These are phyloP conservation scores for Vitis hybrid DNA, from an alignment of 177 flowering plant genomes.

Conservation along the genomic window DNA sequence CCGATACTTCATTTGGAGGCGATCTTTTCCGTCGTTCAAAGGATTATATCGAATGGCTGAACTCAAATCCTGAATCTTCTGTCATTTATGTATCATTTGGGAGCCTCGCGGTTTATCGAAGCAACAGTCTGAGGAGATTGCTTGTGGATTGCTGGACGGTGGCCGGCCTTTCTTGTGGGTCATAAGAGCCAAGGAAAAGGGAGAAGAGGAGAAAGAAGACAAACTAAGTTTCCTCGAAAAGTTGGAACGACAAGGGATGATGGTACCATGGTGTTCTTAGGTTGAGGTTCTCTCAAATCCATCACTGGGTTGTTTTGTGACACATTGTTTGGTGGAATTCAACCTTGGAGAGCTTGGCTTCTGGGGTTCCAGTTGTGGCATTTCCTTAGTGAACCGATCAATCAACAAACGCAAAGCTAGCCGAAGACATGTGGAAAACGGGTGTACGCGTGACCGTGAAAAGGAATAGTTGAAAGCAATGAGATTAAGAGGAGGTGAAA, in stretches of 20 bases:
- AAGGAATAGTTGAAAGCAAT: constrained; percentile 27
- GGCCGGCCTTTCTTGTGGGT: constrained; percentile 57
- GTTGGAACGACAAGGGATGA: constrained; percentile 27
- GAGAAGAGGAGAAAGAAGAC: background rate
- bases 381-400: constrained; percentile 38
- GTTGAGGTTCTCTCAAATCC: constrained; percentile 43
- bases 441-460: constrained; percentile 24
- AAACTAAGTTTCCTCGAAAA: constrained; percentile 15
- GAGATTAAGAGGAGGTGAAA: constrained; percentile 20
- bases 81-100: constrained; percentile 63
- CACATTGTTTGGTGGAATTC: constrained; percentile 75
- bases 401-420: constrained; percentile 27
- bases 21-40: constrained; percentile 25
- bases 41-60: constrained; percentile 39
- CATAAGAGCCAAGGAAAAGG: constrained; percentile 11
- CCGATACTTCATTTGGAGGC: constrained; percentile 23
- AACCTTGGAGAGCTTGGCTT: constrained; percentile 36
- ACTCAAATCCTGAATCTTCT: constrained; percentile 27
- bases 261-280: constrained; percentile 58
- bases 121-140: constrained; percentile 43
- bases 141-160: constrained; percentile 19
- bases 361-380: constrained; percentile 36
- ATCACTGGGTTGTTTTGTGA: constrained; percentile 55
- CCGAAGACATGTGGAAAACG: constrained; percentile 28
- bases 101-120: constrained; percentile 22